A percentile compares a stretch with the other conserved stretches of the same genome.
Conservation (phyloP, 257 asterid species). For the Jacaranda mimosifolia region DNA sequence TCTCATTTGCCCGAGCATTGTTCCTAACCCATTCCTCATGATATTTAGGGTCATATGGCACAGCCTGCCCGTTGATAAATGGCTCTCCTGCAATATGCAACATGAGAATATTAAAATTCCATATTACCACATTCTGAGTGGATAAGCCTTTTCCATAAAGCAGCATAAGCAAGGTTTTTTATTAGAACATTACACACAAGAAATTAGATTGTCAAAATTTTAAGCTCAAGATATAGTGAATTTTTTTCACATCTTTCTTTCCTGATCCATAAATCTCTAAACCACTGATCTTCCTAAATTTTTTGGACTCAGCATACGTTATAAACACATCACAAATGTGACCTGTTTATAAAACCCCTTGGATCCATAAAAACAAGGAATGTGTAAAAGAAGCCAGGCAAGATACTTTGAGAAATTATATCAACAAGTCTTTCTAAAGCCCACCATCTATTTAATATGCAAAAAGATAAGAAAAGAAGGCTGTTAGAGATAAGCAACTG, state of each 20-base stretch:
- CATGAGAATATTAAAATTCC: background rate
- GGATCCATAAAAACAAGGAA: background rate
- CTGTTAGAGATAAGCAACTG: background rate
- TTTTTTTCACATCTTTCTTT: background rate
- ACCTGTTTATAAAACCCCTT: background rate
- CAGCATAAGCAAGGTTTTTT: background rate
- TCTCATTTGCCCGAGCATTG: conserved; percentile 80
- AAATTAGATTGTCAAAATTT: background rate
- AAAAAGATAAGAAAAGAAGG: background rate
- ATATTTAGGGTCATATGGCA: conserved; percentile 91
- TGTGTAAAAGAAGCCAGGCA: background rate
- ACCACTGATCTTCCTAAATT: background rate
- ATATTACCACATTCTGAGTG: background rate
- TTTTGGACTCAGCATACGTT: background rate
- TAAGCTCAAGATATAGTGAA: no score
- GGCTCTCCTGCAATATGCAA: conserved; percentile 81
- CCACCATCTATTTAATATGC: no score
- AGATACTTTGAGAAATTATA: background rate
- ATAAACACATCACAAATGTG: background rate
- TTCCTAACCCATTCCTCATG: conserved; percentile 98
- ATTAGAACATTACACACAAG: background rate
- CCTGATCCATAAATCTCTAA: background rate
- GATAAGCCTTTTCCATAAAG: background rate
- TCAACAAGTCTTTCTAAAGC: background rate
- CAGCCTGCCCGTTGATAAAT: conserved; percentile 93